Evolutionary conservation across 2,329 filamentous ascomycete genomes (phyloP), one percentile per base, ranked within the genome.

Genomic region (Sarocladium strictum): DNA sequence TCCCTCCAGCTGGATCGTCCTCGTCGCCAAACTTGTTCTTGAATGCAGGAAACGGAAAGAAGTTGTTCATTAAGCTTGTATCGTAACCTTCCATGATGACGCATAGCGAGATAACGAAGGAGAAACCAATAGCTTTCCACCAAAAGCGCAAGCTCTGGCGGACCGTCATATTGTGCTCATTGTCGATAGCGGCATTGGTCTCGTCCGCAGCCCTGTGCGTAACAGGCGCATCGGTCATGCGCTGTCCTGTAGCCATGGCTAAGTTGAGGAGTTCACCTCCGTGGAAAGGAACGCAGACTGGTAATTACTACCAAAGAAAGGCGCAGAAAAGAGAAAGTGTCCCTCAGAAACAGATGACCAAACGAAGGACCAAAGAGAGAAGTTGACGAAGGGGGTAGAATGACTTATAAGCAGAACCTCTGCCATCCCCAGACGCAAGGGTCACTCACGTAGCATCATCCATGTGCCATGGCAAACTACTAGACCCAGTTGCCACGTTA

Each of bases 21-120:
- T 54, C 19, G 26, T 54, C 29, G 56, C 60, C 60, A 23, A 58
- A 62, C 9, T 59, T 53, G 15, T 54, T 52, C 24, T 55, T 54
- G 53, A 69, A 69, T 2, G 61, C 55, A 3, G 65, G 67, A 53
- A 63, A 67, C 37, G 58, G 63, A 52, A 60, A 66, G 49, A 68
- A 65, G 49, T 62, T 64, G 43, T 59, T 57, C 17, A 70, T 61
- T 6, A 65, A 33, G 37, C 54, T 62, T 2, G 62, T 65, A 14
- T 65, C 63, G 53, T 65, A 65, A 21, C 63, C 69, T 52, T 72
- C 69, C 69, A 72, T 72, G 57, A 72, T 65, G 41, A 71, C 64
- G 12, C 63, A 62, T 21, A 62, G 58, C 12, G 65, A 67, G 15
- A 70, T 53, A 3, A 63, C 52, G 3, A 67, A 50, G 12, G 63